These are phyloP conservation scores for Candida hispaniensis DNA, from an alignment of 805 yeast species.

Conservation along the genomic window DNA sequence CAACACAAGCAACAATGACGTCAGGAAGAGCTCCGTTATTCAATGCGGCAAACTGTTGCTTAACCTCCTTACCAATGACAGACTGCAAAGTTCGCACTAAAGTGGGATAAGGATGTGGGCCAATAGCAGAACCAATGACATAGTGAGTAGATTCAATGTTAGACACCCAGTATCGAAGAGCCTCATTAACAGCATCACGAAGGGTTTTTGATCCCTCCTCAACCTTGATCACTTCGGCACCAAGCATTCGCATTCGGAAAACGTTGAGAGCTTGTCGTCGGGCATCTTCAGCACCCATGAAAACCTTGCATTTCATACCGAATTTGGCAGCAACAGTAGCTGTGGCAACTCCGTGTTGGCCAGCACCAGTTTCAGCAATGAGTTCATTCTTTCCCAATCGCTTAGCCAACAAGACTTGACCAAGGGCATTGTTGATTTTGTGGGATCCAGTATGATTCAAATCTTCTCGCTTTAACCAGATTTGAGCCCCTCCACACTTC, in stretches of 20 bases:
- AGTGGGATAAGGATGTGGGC: constrained; percentile 98
- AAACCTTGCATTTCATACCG: constrained; percentile 87
- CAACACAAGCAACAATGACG: constrained; percentile 96
- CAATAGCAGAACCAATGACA: constrained; percentile 96
- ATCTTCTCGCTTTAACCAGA: constrained; percentile 98
- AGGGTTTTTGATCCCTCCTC: constrained; percentile 90
- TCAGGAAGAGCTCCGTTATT: constrained; percentile 82
- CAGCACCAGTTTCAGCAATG: constrained; percentile 43
- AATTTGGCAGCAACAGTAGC: constrained; percentile 46
- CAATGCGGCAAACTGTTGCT: constrained; percentile 71
- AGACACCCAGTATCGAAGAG: constrained; percentile 92
- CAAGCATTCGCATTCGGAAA: constrained; percentile 91
- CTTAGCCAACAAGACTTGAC: constrained; percentile 36
- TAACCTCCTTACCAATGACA: constrained; percentile 91
- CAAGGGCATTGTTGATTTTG: constrained; percentile 40
- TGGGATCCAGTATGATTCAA: constrained; percentile 40
- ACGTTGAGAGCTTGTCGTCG: constrained; percentile 97
- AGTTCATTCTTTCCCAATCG: constrained; percentile 37
- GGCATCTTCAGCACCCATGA: constrained; percentile 99
- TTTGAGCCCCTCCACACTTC: constrained; percentile 86
- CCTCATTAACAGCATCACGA: constrained; percentile 97
- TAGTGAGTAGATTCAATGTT: constrained; percentile 80
- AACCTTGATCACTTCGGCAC: constrained; percentile 91
- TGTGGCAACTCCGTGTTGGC: constrained; percentile 43
- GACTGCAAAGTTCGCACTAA: constrained; percentile 97